Percentiles rank a stretch among this genome's conserved stretches.
Conservation (phyloP, 495 filamentous ascomycete genomes). For the Bryoglossum gracile region DNA sequence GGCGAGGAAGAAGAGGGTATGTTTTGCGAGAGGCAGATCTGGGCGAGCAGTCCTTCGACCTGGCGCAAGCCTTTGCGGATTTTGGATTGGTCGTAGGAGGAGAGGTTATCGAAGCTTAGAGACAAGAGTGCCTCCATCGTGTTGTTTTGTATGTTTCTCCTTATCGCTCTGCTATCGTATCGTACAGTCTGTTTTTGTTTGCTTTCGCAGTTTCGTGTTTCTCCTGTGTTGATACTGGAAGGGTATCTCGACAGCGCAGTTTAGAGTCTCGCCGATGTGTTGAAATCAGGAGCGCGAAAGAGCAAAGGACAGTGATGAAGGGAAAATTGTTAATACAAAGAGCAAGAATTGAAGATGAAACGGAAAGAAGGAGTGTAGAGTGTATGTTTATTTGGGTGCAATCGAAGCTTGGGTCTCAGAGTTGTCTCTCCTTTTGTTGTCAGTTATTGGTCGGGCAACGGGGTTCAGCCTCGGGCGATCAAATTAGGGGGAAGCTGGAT, state of each 20-base stretch:
- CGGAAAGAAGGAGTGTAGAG: no score
- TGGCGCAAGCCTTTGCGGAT: slow-evolving; percentile 91
- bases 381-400: not conserved
- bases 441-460: slow-evolving; percentile 8
- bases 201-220: no score
- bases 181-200: no score
- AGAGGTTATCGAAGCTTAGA: slow-evolving; percentile 92
- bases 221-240: no score
- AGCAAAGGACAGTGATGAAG: no score
- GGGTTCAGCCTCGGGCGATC: not conserved
- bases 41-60: slow-evolving; percentile 90
- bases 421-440: not conserved
- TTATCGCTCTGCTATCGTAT: no score
- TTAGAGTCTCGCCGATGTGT: no score
- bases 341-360: no score
- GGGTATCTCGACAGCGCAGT: no score
- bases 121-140: slow-evolving; percentile 86
- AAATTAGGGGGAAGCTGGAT: not conserved
- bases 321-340: no score
- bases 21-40: slow-evolving; percentile 76
- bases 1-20: slow-evolving; percentile 24
- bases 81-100: slow-evolving; percentile 81
- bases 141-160: no score
- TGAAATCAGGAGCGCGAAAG: no score
- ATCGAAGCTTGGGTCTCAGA: not conserved